Base-by-base conservation (phyloP, 495 filamentous ascomycete species). In the Hypoxylon fuscum region DNA sequence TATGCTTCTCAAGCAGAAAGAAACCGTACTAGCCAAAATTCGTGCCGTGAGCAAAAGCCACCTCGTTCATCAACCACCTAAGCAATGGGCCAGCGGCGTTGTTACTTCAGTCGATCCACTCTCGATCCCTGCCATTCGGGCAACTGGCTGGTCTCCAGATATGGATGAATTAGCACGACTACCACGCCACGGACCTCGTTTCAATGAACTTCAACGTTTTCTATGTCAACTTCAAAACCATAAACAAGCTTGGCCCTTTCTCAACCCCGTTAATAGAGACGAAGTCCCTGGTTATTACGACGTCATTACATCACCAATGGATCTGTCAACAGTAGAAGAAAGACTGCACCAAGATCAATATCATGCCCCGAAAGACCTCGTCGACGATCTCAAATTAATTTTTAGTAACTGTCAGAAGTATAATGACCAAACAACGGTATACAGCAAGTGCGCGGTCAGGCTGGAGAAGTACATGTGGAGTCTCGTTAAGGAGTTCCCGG, bases 401-500 rank as follows among this genome's bases (percentile, higher is more conserved):
- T 97, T 97, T 69, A 85, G 94, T 72, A 98, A 98, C 69, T 98
- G 95, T 68, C 87, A 93, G 59, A 85, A 89, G 60, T 98, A 98
- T 74, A 98, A 98, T 71, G 96, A 93, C 67, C 95, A 97, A 79
- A 96, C 77, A 21, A 98, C 94, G 4, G 87, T 91, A 1, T 98
- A 98, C 75, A 92, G 92, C 22, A 98, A 98, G 78, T 91, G 88
- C 52, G 95, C 95, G 17, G 96, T 91, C 76, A 95, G 94, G 76
- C 77, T 98, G 35, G 95, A 98, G 77, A 97, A 95, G 75, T 96
- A 87, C 70, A 96, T 98, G 95, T 97, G 90, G 88, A n/a, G n/a
- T n/a, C n/a, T n/a, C n/a, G n/a, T n/a, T n/a, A n/a, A n/a, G n/a
- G n/a, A n/a, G n/a, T n/a, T n/a, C n/a, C n/a, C n/a, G n/a, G n/a